These are phyloP conservation scores for Macrotyloma uniflorum DNA, from an alignment of 306 rosid species.

Conservation along the genomic window DNA sequence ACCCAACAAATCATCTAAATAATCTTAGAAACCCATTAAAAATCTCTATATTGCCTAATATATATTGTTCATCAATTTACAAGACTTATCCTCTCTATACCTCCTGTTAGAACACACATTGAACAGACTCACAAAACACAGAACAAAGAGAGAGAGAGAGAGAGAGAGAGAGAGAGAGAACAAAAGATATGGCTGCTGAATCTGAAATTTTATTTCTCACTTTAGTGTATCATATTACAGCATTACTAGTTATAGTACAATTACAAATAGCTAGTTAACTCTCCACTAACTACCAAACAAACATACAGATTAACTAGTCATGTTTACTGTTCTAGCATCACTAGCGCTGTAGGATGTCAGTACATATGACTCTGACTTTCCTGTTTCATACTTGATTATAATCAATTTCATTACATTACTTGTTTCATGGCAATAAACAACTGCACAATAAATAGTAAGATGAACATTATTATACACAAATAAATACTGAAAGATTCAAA, in stretches of 20 bases:
- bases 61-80: not conserved
- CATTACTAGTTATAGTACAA: too few relatives aligned
- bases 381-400: not conserved
- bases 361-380: not conserved
- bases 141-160: too few relatives aligned
- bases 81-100: not conserved
- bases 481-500: not conserved
- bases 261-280: too few relatives aligned
- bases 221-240: too few relatives aligned
- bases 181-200: too few relatives aligned
- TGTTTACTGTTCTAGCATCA: not conserved
- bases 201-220: too few relatives aligned
- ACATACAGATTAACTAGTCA: not conserved
- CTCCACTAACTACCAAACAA: too few relatives aligned
- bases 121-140: too few relatives aligned
- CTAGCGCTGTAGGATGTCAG: not conserved
- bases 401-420: not conserved
- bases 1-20: constrained; percentile 12
- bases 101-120: too few relatives aligned
- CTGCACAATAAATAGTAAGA: not conserved
- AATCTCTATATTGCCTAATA: not conserved
- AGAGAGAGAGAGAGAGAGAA: too few relatives aligned
- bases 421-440: constrained; percentile 17
- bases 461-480: constrained; percentile 7
- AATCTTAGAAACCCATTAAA: not conserved